These are phyloP conservation scores for Wallacemonas sp. DNA, from an alignment of 208 protist species.

Conservation along the genomic window DNA sequence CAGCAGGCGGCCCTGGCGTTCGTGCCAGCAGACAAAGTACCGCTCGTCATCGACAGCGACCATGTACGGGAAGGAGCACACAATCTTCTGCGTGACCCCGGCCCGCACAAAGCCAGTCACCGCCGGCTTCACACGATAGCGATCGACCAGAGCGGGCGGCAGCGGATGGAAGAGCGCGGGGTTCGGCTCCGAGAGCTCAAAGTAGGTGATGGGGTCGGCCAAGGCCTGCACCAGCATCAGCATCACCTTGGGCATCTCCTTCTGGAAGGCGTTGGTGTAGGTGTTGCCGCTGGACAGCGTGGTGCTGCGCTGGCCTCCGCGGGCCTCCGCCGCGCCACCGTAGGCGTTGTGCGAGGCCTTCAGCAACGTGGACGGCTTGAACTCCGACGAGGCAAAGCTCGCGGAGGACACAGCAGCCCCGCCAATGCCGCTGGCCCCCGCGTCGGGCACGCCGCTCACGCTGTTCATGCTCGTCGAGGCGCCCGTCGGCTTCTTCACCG, in stretches of 20 bases:
- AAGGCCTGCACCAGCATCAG: constrained; percentile 72
- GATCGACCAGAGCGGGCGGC: constrained; percentile 31
- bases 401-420: background rate
- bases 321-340: background rate
- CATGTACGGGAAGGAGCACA: constrained; percentile 40
- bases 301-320: constrained; percentile 19
- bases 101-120: constrained; percentile 52
- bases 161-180: constrained; percentile 35
- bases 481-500: constrained; percentile 29
- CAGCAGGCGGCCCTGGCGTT: constrained; percentile 59
- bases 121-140: constrained; percentile 34
- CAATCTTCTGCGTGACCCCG: constrained; percentile 22
- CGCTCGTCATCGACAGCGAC: constrained; percentile 60
- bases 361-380: constrained; percentile 9
- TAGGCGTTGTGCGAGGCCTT: constrained; percentile 5
- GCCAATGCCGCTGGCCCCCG: background rate
- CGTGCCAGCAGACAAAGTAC: constrained; percentile 68
- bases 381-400: background rate
- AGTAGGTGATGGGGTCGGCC: constrained; percentile 49
- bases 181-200: constrained; percentile 48
- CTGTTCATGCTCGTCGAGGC: constrained; percentile 1
- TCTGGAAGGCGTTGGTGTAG: constrained; percentile 66
- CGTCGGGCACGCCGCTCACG: constrained; percentile 14
- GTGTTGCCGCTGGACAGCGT: constrained; percentile 36
- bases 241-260: constrained; percentile 62